Evolutionary conservation across 1,139 yeast genomes (phyloP), one percentile per base, ranked within the genome.

Genomic region (Hyphopichia burtonii): DNA sequence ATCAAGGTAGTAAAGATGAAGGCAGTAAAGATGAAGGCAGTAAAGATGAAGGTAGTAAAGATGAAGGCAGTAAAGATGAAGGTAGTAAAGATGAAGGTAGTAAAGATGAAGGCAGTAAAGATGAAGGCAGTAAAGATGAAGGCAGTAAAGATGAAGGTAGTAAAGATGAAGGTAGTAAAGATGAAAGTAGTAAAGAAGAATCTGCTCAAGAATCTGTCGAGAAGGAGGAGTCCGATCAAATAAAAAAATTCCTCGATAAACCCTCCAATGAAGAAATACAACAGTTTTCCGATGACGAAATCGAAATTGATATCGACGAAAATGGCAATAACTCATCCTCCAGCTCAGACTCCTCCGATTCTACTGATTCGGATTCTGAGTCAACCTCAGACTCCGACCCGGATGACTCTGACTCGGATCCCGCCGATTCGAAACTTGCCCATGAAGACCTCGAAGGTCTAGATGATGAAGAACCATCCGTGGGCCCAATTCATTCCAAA

Each of bases 401-500:
- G 37, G 52, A 2, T 57, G 50, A 5, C 11, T 56, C 63, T 9
- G 66, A 57, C 17, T 53, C 61, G 2, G 58, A 49, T 10, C 53
- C 62, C 1, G 59, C 63, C 2, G 62, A 51, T 32, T 51, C 59
- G 9, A 3, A 63, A 54, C 16, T 44, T 5, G 47, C 38, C 3
- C 7, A 31, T 8, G 58, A 49, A 3, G 56, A 43, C 17, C 60
- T 52, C 11, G 64, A 53, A 11, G 66, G 56, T 25, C 71, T 60
- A 6, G 76, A 60, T 17, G 79, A 70, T 9, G 71, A 70, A 0
- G 74, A 66, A 1, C 82, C 76, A 1, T 53, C 56, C 8, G 57
- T 54, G 2, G 77, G 75, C 0, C 95, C 96, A 0, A 85, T 91
- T 17, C 64, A 71, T 36, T 89, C 98, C 0, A 83, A 80, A 46